Conservation (phyloP, 2,329 filamentous ascomycete genomes). For the Fusarium pseudograminearum region DNA sequence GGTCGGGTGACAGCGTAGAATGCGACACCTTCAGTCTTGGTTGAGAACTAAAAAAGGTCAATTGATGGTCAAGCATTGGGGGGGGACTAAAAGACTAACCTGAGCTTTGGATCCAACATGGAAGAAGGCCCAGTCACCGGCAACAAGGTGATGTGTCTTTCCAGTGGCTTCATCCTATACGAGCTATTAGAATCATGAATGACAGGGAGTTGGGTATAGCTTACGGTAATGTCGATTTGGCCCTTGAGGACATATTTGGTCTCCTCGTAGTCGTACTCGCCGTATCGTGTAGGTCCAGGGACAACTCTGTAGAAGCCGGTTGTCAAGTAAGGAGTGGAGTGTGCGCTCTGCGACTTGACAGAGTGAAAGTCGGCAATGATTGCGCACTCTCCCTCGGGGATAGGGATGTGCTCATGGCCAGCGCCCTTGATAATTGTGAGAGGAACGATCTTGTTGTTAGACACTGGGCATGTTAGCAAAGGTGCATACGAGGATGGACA, state of each 20-base stretch:
- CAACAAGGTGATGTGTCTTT: slow-evolving; percentile 35
- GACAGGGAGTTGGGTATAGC: neutral
- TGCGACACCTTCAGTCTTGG: slow-evolving; percentile 22
- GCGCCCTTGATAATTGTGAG: slow-evolving; percentile 38
- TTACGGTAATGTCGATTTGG: slow-evolving; percentile 32
- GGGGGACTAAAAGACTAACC: neutral
- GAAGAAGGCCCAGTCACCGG: slow-evolving; percentile 39
- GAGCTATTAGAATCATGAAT: neutral
- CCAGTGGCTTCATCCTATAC: slow-evolving; percentile 32
- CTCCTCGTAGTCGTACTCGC: slow-evolving; percentile 34
- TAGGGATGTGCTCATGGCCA: slow-evolving; percentile 34
- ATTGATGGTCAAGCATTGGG: fast-evolving
- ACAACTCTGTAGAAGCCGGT: slow-evolving; percentile 35
- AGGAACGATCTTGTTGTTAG: slow-evolving; percentile 37
- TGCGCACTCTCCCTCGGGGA: slow-evolving; percentile 27
- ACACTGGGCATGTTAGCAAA: slow-evolving; percentile 13
- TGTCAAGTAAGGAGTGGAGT: slow-evolving; percentile 21
- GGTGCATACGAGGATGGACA: too few species aligned
- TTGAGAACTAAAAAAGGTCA: slow-evolving; percentile 23
- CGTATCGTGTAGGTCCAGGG: slow-evolving; percentile 35
- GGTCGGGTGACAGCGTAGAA: slow-evolving; percentile 36
- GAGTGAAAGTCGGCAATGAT: slow-evolving; percentile 36
- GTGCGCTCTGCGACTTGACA: slow-evolving; percentile 10
- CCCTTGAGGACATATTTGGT: slow-evolving; percentile 36
- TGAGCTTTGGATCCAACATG: slow-evolving; percentile 37